A percentile compares a stretch with the other conserved stretches of the same genome.
phyloP scores from a whole-genome alignment of 768 basidiomycete species.

The Boletus sp. region DNA sequence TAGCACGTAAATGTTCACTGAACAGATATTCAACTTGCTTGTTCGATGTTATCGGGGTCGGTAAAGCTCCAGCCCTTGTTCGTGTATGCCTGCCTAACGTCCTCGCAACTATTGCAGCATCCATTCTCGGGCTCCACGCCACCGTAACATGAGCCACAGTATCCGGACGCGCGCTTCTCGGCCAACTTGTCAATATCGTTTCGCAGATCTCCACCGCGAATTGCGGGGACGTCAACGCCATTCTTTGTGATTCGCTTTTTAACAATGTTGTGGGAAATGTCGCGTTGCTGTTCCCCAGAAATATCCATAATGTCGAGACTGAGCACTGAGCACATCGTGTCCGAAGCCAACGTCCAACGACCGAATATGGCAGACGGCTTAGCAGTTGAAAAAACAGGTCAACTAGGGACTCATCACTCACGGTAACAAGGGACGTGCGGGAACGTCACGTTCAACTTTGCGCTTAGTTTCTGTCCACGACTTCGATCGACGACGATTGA shows the following conservation, averaged over 20 bases:
- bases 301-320: constrained; percentile 99
- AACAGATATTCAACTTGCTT: constrained; percentile 51
- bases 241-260: constrained; percentile 72
- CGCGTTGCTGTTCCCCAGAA: constrained; percentile 90
- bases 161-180: constrained; percentile 54
- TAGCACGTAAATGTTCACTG: not conserved
- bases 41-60: constrained; percentile 88
- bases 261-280: constrained; percentile 83
- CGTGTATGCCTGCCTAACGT: constrained; percentile 87
- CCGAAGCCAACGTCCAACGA: not conserved
- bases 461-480: constrained; percentile 90
- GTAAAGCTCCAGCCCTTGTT: constrained; percentile 94
- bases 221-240: constrained; percentile 59
- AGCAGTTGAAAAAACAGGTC: not conserved
- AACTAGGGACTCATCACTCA: constrained; percentile 43
- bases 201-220: constrained; percentile 60
- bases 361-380: not conserved
- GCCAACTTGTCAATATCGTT: constrained; percentile 87
- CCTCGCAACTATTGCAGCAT: constrained; percentile 96
- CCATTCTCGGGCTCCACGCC: constrained; percentile 71
- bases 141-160: constrained; percentile 97
- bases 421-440: constrained; percentile 97
- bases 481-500: constrained; percentile 94
- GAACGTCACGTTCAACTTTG: constrained; percentile 91
- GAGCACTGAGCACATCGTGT: constrained; percentile 58